Conservation (phyloP, 495 filamentous ascomycete species). For the Hypoxylon fuscum region DNA sequence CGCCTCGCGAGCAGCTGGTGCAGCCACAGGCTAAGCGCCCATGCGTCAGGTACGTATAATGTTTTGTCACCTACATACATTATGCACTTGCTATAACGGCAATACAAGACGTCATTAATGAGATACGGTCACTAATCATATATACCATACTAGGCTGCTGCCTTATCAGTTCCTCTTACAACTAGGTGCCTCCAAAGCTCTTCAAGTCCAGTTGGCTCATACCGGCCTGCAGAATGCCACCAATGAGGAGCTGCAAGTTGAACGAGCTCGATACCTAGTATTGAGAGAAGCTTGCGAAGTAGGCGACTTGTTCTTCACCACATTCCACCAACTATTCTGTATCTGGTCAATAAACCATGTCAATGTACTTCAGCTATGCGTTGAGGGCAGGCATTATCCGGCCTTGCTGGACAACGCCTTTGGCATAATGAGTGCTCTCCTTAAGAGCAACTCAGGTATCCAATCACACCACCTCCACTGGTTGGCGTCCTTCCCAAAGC, state of each 20-base stretch:
- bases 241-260: constrained; percentile 41
- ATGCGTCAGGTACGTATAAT: constrained; percentile 36
- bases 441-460: constrained; percentile 54
- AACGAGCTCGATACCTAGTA: constrained; percentile 63
- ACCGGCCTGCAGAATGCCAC: constrained; percentile 6
- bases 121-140: constrained; percentile 2
- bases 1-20: constrained; percentile 5
- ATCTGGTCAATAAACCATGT: constrained; percentile 48
- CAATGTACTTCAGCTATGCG: constrained; percentile 25
- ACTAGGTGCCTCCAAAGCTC: background rate
- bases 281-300: constrained; percentile 64
- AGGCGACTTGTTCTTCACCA: constrained; percentile 70
- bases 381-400: constrained; percentile 6
- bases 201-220: no score
- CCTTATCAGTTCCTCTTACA: constrained; percentile 20
- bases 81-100: no score
- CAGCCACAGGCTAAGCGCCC: constrained; percentile 39
- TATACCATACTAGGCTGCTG: constrained; percentile 14
- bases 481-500: constrained; percentile 62
- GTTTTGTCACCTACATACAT: no score
- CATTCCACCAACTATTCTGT: constrained; percentile 75
- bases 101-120: background rate
- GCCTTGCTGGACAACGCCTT: constrained; percentile 49
- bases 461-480: constrained; percentile 53
- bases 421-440: constrained; percentile 45